Base-by-base conservation (phyloP, 1,139 yeast species). In the Suhomyces bokatorum region DNA sequence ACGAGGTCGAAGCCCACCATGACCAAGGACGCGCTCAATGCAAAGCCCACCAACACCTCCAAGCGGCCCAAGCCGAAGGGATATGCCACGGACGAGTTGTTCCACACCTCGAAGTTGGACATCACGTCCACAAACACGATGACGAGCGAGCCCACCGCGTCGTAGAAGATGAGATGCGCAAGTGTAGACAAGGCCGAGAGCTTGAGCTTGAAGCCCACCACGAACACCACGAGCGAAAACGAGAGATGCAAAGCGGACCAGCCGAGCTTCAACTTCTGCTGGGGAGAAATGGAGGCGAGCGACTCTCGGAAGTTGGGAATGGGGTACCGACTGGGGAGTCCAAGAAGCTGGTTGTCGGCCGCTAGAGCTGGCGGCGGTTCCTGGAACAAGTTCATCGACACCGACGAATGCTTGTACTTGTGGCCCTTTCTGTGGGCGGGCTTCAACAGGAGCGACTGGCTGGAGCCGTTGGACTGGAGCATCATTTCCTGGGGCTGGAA, bases 351-450 rank as follows among this genome's bases (percentile, higher is more conserved):
- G 35, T 83, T 72, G 22, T 55, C 54, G 11, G 53, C 43, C 12
- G 57, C 59, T 14, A 59, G 52, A 0, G 65, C 57, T 13, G 81
- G 83, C 7, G 90, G 85, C 1, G 97, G 97, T 59, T 91, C 98
- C 60, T 88, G 97, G 63, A 93, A 93, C 61, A 91, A 78, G 62
- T 93, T 93, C 93, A 93, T 87, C 3, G 96, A 87, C 6, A 93
- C 96, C n/a, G 97, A 89, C 6, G 97, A 89, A 58, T 93, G 98
- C 62, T 93, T 93, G 61, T 93, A 93, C 56, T 91, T 80, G 66
- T 93, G 99, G 10, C 99, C 98, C 52, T 91, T 84, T 69, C 98
- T 81, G 58, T 88, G 95, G 0, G 87, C 82, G 0, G 91, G 79
- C 50, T 75, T 77, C 13, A 67, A 64, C 53, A 57, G 62, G 26